Base-by-base conservation (phyloP, 345 rosid genomes). In the Mangifera indica region DNA sequence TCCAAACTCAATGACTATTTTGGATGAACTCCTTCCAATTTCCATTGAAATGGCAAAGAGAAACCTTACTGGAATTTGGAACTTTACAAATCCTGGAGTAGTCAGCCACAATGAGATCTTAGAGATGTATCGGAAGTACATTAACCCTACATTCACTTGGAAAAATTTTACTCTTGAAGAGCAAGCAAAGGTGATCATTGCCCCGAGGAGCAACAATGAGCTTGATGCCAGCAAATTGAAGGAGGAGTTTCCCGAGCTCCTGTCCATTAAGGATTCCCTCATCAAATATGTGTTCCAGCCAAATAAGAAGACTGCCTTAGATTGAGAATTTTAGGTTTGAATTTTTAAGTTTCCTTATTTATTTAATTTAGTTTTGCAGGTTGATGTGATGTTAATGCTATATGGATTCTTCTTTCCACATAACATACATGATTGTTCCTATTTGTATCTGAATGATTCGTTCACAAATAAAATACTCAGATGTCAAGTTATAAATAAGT, bases 11-110 rank as follows among this genome's bases (percentile, higher is more conserved):
- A 93, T 93, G 98, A 89, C 98, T 3, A 87, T 93, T 63, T 85
- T 93, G 72, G 92, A 93, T 46, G 98, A 93, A 76, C 89, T 91
- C 56, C 92, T 93, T 8, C 98, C 93, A 0, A 87, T 93, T 69
- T 93, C 98, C 57, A 82, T 91, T 18, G 97, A 93, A 76, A 93
- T 93, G 98, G 98, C 98, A 1, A 89, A 88, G 91, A 88, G 97
- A 72, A 91, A 91, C 84, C 91, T 93, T 66, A 93, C 95, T 13
- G 98, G 98, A 60, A 93, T 91, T 71, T 93, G 87, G 85, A 91
- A 90, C 80, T 93, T 89, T 68, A 91, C 98, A 0, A 93, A 93
- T 59, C 97, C 97, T 0, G 96, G 95, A 2, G 97, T 89, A 10
- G 98, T 93, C 25, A 88, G 97, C 66, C 98, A 93, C 86, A 93